A percentile compares a stretch with the other conserved stretches of the same genome.
Evolutionary conservation across 2,329 filamentous ascomycete genomes (phyloP).

Genomic region (Ambrosiella xylebori): DNA sequence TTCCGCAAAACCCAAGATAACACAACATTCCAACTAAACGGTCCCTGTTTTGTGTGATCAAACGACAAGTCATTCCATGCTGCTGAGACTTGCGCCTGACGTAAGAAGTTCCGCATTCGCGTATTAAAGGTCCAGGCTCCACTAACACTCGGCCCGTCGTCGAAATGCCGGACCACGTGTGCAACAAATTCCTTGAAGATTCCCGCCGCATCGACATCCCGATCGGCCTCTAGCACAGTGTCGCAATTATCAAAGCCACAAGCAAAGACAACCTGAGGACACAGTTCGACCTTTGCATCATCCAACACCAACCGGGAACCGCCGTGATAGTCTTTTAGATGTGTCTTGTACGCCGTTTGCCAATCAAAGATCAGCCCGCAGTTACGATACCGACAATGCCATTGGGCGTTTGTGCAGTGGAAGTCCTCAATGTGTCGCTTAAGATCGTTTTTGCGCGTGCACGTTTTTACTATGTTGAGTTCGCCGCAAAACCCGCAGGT

Average conservation of each 20-base stretch:
- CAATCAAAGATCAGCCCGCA: conserved; percentile 31
- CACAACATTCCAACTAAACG: conserved; percentile 26
- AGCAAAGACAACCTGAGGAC: conserved; percentile 30
- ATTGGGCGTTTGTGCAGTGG: conserved; percentile 30
- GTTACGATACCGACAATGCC: conserved; percentile 27
- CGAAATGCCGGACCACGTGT: conserved; percentile 31
- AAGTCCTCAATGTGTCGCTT: conserved; percentile 33
- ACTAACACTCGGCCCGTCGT: conserved; percentile 22
- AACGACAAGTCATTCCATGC: conserved; percentile 21
- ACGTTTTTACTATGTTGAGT: conserved; percentile 25
- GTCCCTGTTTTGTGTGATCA: neutral
- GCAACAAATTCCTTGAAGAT: conserved; percentile 29
- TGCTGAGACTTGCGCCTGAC: conserved; percentile 22
- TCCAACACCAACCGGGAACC: conserved; percentile 26
- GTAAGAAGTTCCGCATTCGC: conserved; percentile 28
- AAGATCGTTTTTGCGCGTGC: conserved; percentile 30
- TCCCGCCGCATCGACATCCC: conserved; percentile 23
- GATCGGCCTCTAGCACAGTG: conserved; percentile 27
- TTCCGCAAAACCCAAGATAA: conserved; percentile 26
- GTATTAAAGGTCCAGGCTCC: conserved; percentile 28
- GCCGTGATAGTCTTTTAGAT: conserved; percentile 28
- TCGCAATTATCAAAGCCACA: conserved; percentile 30
- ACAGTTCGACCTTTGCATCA: conserved; percentile 26
- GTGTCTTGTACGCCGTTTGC: conserved; percentile 30
- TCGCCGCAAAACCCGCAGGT: conserved; percentile 27